Evolutionary conservation across 495 filamentous ascomycete genomes (phyloP), one percentile per base, ranked within the genome.

Genomic region (Penicillium desertorum): DNA sequence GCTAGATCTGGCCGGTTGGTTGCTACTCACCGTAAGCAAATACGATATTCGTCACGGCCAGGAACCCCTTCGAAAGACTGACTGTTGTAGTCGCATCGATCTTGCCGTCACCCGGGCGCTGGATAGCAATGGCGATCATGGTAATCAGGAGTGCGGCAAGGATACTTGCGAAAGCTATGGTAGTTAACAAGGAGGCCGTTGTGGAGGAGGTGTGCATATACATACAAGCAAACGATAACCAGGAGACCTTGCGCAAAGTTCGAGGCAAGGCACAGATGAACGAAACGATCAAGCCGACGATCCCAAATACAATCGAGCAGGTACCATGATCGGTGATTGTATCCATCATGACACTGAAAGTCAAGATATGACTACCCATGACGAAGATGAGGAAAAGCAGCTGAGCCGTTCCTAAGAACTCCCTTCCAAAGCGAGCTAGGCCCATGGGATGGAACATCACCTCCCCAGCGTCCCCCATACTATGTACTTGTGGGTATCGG

Each of bases 351-450:
- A 88, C 86, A 22, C 71, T 67, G 23, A 88, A 69, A 57, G 89
- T 84, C 58, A 84, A 80, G 0, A 89, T 76, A 64, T 92, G 89
- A 23, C 84, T 86, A 16, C 79, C 87, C 73, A 88, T 85, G 54
- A 88, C 81, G 70, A 91, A 89, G 22, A 86, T 63, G n/a, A 90
- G 76, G 61, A 89, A 84, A 32, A 88, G 59, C 8, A 81, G 65
- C 58, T 87, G 85, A 54, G 81, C 84, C 22, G 67, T 67, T 7
- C 82, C 82, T 56, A 86, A 69, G 20, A 90, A 57, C 58, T 86
- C 83, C 42, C 83, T 81, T 0, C 87, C 87, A 22, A 81, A 70
- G 12, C 60, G 71, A 7, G 84, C 85, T 64, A 82, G 76, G 44
- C 86, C 86, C 30, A 81, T 65, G 11, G 59, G 71, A 11, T 85